Evolutionary conservation across 2,329 filamentous ascomycete species (phyloP), one percentile per base, ranked within the genome.

Genomic region (Lasiodiplodia sp.): DNA sequence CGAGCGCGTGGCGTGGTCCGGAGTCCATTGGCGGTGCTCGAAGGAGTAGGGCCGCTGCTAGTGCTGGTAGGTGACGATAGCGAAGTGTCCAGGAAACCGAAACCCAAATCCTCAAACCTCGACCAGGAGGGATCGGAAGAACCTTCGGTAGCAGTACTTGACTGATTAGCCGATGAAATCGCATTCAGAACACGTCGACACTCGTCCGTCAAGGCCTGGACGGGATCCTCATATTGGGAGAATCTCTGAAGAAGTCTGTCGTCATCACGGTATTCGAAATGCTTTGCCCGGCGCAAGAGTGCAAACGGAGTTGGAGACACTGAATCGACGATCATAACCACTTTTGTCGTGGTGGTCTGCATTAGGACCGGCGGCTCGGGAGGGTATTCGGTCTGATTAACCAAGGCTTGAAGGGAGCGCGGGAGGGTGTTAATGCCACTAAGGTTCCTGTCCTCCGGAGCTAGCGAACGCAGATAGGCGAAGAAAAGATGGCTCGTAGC

Each of bases 401-500:
- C 86, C 14, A 99, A 86, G 73, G 95, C 92, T 81, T 97, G 94
- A 21, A 99, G 86, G 14, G 96, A 97, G 77, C 94, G 91, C 10
- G 96, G 96, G 18, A 99, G 87, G 72, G 91, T 87, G 0, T 94
- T 92, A 70, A 98, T 97, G 57, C 92, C 92, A 71, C 89, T 92
- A 65, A 91, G 84, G 37, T 88, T 87, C 71, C 90, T 87, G 16
- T 86, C 87, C 71, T 95, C 91, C n/a, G 96, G 95, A 1, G 93
- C 90, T 57, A 97, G 83, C 0, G 94, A 97, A 74, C 96, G 89
- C 58, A 99, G 88, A 78, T 98, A 99, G 68, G 96, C 96, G 78
- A 99, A 99, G 85, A 99, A 99, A 67, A 99, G 84, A 83, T 99
- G 96, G 76, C 94, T 97, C 23, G 95, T 94, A 66, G 96, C 96